phyloP scores from a whole-genome alignment of 2,329 filamentous ascomycete genomes.

The Cercospora sp. region DNA sequence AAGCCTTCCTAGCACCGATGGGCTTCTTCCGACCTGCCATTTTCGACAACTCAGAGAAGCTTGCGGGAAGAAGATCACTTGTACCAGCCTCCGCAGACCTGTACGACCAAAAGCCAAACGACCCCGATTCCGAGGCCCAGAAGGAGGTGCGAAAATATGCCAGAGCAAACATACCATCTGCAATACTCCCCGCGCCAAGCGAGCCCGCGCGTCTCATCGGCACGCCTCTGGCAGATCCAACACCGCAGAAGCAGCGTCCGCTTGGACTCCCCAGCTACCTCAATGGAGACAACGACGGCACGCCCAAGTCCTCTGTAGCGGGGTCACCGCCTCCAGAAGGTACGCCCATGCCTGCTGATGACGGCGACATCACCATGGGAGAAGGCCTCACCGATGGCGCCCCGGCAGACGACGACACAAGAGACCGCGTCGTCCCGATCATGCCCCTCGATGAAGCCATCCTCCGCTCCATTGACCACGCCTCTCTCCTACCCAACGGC shows the following conservation, averaged over 20 bases:
- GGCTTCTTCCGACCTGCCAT: constrained; percentile 88
- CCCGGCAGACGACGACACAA: constrained; percentile 51
- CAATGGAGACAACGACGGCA: constrained; percentile 68
- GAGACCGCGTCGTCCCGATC: constrained; percentile 77
- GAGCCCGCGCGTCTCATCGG: constrained; percentile 49
- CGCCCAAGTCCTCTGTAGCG: constrained; percentile 80
- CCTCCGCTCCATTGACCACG: constrained; percentile 83
- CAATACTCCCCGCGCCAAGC: constrained; percentile 42
- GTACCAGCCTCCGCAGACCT: constrained; percentile 88
- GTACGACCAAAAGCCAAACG: constrained; percentile 90
- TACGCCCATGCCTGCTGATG: constrained; percentile 63
- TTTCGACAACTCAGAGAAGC: constrained; percentile 80
- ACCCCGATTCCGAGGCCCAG: constrained; percentile 84
- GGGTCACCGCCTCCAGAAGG: constrained; percentile 85
- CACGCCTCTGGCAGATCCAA: constrained; percentile 30
- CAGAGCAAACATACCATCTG: constrained; percentile 42
- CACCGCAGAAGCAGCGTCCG: constrained; percentile 35
- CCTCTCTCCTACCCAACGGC: constrained; percentile 50
- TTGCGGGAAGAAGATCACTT: constrained; percentile 74
- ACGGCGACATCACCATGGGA: constrained; percentile 48
- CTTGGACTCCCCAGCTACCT: constrained; percentile 69
- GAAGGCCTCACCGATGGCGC: constrained; percentile 47
- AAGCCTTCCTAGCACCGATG: constrained; percentile 90
- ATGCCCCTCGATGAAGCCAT: constrained; percentile 87
- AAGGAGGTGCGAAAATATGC: constrained; percentile 61